Conservation (phyloP, 176 grass and related monocot species). For the Eremochloa ophiuroides region DNA sequence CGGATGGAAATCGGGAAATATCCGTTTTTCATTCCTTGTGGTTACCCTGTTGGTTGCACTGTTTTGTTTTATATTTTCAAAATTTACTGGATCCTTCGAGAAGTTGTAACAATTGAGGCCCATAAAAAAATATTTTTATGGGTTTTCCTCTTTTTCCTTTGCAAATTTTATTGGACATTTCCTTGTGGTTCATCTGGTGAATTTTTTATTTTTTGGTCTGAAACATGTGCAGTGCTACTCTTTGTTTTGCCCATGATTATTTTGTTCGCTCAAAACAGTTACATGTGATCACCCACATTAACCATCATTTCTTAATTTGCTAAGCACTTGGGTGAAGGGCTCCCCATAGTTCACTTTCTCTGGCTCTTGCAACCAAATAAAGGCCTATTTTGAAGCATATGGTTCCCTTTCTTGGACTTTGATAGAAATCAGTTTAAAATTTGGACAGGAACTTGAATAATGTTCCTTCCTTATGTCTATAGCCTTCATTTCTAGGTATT, state of each 20-base stretch:
- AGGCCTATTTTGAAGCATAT: neutral
- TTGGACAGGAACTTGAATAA: constrained; percentile 1
- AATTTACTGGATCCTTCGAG: neutral
- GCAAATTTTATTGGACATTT: neutral
- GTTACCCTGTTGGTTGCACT: neutral
- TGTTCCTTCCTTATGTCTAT: constrained; percentile 11
- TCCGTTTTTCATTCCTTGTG: neutral
- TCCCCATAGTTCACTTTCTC: neutral
- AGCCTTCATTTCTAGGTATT: constrained; percentile 9
- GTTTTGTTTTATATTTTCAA: neutral
- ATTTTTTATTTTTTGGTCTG: neutral
- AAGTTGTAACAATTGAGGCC: neutral
- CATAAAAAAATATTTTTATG: neutral
- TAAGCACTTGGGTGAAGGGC: too few relatives aligned
- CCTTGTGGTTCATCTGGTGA: neutral
- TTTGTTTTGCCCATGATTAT: neutral
- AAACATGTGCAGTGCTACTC: neutral
- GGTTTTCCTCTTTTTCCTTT: neutral
- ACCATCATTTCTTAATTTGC: neutral
- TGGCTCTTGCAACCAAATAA: neutral
- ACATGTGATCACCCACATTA: neutral
- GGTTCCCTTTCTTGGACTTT: neutral
- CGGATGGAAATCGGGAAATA: neutral
- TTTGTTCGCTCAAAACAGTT: neutral
- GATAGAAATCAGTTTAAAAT: neutral